phyloP scores from a whole-genome alignment of 1,284 basidiomycete genomes.

The Boletellus deceptivus region DNA sequence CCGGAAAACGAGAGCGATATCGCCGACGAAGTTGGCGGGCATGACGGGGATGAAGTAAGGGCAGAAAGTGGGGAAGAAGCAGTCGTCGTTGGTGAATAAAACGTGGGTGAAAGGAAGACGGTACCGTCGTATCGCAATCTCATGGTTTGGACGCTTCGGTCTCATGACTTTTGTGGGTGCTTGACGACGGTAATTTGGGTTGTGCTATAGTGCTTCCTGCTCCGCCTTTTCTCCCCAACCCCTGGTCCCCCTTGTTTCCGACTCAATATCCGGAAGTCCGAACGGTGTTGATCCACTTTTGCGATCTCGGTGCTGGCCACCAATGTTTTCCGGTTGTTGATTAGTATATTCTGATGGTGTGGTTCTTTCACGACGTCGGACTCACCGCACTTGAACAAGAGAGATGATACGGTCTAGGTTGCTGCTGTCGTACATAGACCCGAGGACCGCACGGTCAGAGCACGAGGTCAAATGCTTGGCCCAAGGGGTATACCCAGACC shows the following conservation, averaged over 20 bases:
- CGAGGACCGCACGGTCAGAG: background rate
- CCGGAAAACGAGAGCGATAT: conserved; percentile 37
- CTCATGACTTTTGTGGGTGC: conserved; percentile 4
- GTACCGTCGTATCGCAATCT: conserved; percentile 20
- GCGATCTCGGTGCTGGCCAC: background rate
- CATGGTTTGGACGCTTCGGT: background rate
- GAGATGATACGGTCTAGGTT: no score
- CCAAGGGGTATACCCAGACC: no score
- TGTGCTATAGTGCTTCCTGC: conserved; percentile 2
- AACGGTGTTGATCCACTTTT: background rate
- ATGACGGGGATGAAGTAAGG: conserved; percentile 20
- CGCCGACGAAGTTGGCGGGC: conserved; percentile 30
- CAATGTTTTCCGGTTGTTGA: background rate
- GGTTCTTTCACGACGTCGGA: background rate
- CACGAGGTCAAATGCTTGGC: no score
- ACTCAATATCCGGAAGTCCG: no score
- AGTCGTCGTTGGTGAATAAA: conserved; percentile 7
- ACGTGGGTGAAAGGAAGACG: conserved; percentile 9
- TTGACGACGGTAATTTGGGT: conserved; percentile 11
- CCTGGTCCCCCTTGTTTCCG: no score
- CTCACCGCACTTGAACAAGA: no score
- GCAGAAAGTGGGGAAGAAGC: conserved; percentile 18
- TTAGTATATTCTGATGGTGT: background rate
- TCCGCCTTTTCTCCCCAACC: conserved; percentile 13
- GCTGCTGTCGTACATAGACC: no score